A percentile compares a stretch with the other conserved stretches of the same genome.
Evolutionary conservation across 2,329 filamentous ascomycete genomes (phyloP).

Genomic region (Talaromyces sp.): DNA sequence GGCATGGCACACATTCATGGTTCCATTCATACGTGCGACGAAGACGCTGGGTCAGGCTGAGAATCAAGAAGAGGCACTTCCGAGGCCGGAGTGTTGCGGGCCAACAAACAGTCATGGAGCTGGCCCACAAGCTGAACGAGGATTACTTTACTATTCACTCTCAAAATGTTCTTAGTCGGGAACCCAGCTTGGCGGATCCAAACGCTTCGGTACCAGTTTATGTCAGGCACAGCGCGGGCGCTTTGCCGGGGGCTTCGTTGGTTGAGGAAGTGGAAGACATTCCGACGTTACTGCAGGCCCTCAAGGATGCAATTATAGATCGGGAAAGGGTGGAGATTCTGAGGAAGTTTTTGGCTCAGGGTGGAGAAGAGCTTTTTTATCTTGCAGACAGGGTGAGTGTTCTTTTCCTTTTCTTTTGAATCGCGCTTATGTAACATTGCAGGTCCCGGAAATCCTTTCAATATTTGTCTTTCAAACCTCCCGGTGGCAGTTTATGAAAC

Average conservation of each 20-base stretch:
- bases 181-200: constrained; percentile 27
- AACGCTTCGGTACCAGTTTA: constrained; percentile 18
- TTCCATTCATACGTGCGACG: constrained; percentile 92
- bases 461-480: constrained; percentile 87
- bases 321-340: constrained; percentile 84
- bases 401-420: background rate
- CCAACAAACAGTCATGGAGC: constrained; percentile 30
- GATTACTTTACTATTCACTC: constrained; percentile 76
- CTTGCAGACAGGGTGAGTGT: constrained; percentile 54
- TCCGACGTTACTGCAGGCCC: constrained; percentile 59
- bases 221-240: constrained; percentile 33
- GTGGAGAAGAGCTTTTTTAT: constrained; percentile 67
- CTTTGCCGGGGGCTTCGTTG: constrained; percentile 38
- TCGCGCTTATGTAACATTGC: background rate
- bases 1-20: constrained; percentile 86
- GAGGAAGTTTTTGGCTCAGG: constrained; percentile 73
- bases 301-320: constrained; percentile 72
- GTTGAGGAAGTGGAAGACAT: constrained; percentile 58
- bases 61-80: constrained; percentile 55
- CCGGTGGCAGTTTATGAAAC: constrained; percentile 66
- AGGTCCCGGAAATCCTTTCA: constrained; percentile 80
- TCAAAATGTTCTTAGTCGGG: constrained; percentile 40
- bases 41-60: constrained; percentile 78
- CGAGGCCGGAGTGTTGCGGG: constrained; percentile 14
- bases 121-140: constrained; percentile 60